A percentile compares a stretch with the other conserved stretches of the same genome.
Conservation (phyloP, 179 eudicot species). For the Silene vulgaris region DNA sequence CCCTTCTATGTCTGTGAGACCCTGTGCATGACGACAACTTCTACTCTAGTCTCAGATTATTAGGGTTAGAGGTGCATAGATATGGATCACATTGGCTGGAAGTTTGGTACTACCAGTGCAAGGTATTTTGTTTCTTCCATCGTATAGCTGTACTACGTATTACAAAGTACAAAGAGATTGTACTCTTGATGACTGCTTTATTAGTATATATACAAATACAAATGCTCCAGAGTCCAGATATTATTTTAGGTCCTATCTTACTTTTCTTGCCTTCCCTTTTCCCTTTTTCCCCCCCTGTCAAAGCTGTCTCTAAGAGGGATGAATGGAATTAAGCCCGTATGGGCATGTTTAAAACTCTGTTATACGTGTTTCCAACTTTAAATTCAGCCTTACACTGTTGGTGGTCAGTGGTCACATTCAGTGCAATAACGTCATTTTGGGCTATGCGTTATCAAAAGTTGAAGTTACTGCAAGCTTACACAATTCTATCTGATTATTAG, state of each 20-base stretch:
- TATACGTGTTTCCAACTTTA: neutral
- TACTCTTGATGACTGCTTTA: too few species aligned
- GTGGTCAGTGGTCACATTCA: neutral
- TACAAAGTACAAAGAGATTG: too few species aligned
- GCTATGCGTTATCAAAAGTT: neutral
- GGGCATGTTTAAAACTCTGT: neutral
- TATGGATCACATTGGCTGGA: neutral
- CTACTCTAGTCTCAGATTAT: neutral
- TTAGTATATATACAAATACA: too few species aligned
- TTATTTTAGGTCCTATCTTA: too few species aligned
- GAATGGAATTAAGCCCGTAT: neutral
- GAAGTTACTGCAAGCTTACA: slow-evolving; percentile 8
- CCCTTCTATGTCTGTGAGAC: neutral
- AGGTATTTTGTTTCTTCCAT: neutral
- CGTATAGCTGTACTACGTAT: too few species aligned
- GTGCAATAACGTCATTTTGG: neutral
- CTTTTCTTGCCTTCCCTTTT: neutral
- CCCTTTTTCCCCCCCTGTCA: neutral
- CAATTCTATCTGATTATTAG: slow-evolving; percentile 30
- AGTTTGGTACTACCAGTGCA: neutral
- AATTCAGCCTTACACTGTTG: neutral
- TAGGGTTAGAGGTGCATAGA: neutral
- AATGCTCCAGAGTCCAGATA: too few species aligned
- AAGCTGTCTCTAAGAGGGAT: neutral
- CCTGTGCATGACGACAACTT: neutral